Evolutionary conservation across 176 grass and related monocot species (phyloP).

Genomic region (Juncus effusus): DNA sequence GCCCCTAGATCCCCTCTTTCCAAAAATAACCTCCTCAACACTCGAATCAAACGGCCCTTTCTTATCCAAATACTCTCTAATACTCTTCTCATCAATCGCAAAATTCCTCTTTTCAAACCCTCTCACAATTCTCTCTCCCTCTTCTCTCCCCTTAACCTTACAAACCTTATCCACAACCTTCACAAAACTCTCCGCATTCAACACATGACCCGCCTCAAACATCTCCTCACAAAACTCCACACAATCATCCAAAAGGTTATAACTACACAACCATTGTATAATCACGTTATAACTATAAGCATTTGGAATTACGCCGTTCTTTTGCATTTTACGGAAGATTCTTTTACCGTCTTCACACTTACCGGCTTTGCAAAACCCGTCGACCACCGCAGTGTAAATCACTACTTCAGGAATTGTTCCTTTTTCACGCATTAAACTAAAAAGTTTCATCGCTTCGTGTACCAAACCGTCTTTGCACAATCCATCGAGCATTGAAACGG

Average conservation of each 20-base stretch:
- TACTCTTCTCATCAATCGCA: constrained; percentile 70
- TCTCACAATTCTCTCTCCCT: constrained; percentile 53
- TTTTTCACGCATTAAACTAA: constrained; percentile 86
- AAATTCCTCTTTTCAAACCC: constrained; percentile 74
- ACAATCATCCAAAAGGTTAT: constrained; percentile 48
- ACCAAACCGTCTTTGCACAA: constrained; percentile 89
- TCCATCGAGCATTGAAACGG: constrained; percentile 85
- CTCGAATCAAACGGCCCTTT: constrained; percentile 72
- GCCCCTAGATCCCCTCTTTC: constrained; percentile 43
- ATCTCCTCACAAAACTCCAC: constrained; percentile 63
- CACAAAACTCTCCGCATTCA: constrained; percentile 55
- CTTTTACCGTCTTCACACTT: constrained; percentile 69
- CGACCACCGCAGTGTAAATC: constrained; percentile 83
- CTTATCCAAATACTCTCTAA: constrained; percentile 91
- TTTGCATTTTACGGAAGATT: constrained; percentile 89
- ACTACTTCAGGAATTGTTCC: constrained; percentile 90
- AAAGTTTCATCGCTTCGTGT: constrained; percentile 92
- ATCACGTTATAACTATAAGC: constrained; percentile 70
- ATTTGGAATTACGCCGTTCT: constrained; percentile 72
- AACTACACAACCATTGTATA: constrained; percentile 59
- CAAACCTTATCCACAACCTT: constrained; percentile 61
- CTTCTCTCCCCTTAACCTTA: constrained; percentile 52
- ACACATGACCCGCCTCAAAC: constrained; percentile 67
- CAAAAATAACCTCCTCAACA: constrained; percentile 81
- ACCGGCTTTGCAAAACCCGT: constrained; percentile 67